Conservation (phyloP, 768 basidiomycete genomes). For the Naganishia vaughanmartiniae region DNA sequence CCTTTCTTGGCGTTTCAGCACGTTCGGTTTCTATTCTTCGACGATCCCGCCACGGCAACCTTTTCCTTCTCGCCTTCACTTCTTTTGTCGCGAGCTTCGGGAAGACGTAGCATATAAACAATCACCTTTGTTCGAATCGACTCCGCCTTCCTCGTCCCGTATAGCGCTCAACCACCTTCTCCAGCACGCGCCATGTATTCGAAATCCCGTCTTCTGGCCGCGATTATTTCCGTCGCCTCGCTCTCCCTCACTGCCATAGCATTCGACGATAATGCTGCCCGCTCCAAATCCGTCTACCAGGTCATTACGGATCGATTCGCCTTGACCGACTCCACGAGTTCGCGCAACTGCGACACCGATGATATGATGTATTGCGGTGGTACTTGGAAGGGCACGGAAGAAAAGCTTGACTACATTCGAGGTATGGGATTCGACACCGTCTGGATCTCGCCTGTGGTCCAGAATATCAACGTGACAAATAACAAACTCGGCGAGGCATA, state of each 20-base stretch:
- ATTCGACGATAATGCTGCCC: constrained; percentile 24
- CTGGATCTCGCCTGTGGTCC: constrained; percentile 51
- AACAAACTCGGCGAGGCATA: constrained; percentile 49
- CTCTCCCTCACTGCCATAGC: neutral
- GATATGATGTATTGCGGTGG: constrained; percentile 50
- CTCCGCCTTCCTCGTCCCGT: neutral
- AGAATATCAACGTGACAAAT: constrained; percentile 41
- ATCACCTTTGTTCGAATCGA: neutral
- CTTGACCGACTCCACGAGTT: constrained; percentile 32
- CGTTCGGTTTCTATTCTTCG: neutral
- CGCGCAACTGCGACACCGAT: constrained; percentile 31
- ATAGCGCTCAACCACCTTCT: neutral
- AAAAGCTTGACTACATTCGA: constrained; percentile 51
- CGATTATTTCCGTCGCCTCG: constrained; percentile 4
- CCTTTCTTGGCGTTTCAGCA: neutral
- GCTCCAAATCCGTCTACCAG: constrained; percentile 32
- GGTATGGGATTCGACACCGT: constrained; percentile 50
- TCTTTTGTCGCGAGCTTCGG: neutral
- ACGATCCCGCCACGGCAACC: neutral
- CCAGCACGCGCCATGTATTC: neutral
- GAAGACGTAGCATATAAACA: neutral
- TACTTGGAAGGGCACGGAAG: constrained; percentile 41
- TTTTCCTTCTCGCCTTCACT: neutral
- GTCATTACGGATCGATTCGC: constrained; percentile 53
- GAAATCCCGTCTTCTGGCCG: constrained; percentile 3